Conservation (phyloP, 2,329 filamentous ascomycete genomes). For the Mycogone perniciosa region DNA sequence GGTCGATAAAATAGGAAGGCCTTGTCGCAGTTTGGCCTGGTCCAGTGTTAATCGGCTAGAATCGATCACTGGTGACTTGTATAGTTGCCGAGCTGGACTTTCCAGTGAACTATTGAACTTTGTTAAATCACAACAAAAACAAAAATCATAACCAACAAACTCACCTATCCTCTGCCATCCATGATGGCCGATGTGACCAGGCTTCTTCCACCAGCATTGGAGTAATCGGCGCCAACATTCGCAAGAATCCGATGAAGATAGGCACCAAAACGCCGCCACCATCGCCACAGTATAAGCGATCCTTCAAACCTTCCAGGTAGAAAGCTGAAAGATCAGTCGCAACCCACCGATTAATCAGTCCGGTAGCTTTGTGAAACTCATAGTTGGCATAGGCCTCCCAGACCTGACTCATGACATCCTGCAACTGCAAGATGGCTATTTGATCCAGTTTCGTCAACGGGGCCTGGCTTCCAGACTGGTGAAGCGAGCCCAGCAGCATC, state of each 20-base stretch:
- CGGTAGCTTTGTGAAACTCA: slow-evolving; percentile 76
- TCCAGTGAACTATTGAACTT: slow-evolving; percentile 20
- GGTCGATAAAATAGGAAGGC: slow-evolving; percentile 43
- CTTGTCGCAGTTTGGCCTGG: slow-evolving; percentile 34
- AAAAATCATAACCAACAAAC: slow-evolving; percentile 18
- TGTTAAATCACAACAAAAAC: slow-evolving; percentile 12
- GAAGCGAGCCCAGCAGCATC: slow-evolving; percentile 76
- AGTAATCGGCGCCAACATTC: slow-evolving; percentile 74
- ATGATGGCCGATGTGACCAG: slow-evolving; percentile 68
- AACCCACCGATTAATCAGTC: slow-evolving; percentile 72
- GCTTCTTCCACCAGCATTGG: slow-evolving; percentile 83
- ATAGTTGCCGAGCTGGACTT: slow-evolving; percentile 43
- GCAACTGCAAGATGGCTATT: slow-evolving; percentile 71
- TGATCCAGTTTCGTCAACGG: slow-evolving; percentile 59
- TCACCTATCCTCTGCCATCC: slow-evolving; percentile 47
- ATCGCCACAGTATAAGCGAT: slow-evolving; percentile 80
- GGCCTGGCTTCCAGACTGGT: slow-evolving; percentile 43
- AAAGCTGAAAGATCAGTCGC: slow-evolving; percentile 81
- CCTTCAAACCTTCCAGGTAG: slow-evolving; percentile 89
- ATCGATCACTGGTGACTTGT: slow-evolving; percentile 38
- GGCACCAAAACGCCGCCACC: slow-evolving; percentile 57
- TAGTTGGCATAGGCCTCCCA: slow-evolving; percentile 59
- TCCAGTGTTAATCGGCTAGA: slow-evolving; percentile 32
- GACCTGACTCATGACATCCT: slow-evolving; percentile 58
- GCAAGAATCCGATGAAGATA: slow-evolving; percentile 65